Percentiles rank a stretch among this genome's conserved stretches.
Evolutionary conservation across 306 rosid species (phyloP).

Genomic region (Malus fusca): DNA sequence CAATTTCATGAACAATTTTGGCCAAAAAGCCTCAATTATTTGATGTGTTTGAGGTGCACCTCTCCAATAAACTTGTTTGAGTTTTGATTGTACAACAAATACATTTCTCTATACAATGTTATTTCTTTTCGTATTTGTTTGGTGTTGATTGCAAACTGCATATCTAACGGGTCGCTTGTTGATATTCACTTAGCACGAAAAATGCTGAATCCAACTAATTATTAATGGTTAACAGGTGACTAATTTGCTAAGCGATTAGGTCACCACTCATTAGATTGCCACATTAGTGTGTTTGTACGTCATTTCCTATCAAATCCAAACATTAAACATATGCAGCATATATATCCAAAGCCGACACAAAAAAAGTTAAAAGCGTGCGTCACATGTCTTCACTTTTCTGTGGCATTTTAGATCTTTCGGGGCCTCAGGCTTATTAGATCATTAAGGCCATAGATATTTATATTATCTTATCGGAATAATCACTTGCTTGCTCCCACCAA

Average conservation of each 20-base stretch:
- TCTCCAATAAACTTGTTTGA: not conserved
- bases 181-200: too few species aligned
- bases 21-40: not conserved
- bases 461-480: conserved; percentile 18
- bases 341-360: not conserved
- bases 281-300: conserved; percentile 24
- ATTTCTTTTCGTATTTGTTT: too few species aligned
- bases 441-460: not conserved
- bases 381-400: conserved; percentile 10
- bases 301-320: conserved; percentile 29
- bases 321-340: not conserved
- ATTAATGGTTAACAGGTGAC: too few species aligned
- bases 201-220: not conserved
- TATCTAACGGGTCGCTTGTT: too few species aligned
- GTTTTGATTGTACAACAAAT: not conserved
- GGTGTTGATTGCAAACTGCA: not conserved
- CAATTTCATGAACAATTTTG: not conserved
- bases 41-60: not conserved
- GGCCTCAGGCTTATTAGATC: not conserved
- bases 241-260: not conserved
- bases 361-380: conserved; percentile 12
- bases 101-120: not conserved
- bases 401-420: not conserved
- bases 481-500: conserved; percentile 15
- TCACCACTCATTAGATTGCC: not conserved